Conservation (phyloP, 2,329 filamentous ascomycete species). For the Remersonia thermophila region DNA sequence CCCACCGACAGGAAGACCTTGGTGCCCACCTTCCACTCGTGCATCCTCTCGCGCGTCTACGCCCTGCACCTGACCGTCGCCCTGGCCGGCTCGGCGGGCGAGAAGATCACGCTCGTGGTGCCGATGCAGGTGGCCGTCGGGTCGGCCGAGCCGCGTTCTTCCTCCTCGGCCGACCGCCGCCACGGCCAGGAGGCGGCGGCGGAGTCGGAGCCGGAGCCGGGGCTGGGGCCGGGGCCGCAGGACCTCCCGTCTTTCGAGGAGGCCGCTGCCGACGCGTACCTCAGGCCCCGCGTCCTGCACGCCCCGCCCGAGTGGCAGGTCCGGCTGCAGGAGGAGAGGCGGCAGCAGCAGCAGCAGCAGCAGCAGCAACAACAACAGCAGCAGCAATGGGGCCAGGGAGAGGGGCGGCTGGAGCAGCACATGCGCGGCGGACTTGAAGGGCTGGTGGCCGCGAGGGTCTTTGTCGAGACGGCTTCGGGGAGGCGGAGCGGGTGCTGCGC, state of each 20-base stretch:
- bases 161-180: too few species aligned
- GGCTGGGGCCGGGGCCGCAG: constrained; percentile 1
- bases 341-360: too few species aligned
- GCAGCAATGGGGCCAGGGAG: too few species aligned
- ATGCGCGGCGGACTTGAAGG: too few species aligned
- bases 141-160: too few species aligned
- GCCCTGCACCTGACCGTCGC: constrained; percentile 34
- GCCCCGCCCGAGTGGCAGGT: constrained; percentile 13
- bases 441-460: background rate
- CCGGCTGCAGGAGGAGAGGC: background rate
- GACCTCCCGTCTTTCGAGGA: constrained; percentile 40
- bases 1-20: constrained; percentile 37
- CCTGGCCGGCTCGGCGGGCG: constrained; percentile 24
- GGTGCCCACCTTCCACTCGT: constrained; percentile 46
- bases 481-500: background rate
- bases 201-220: background rate
- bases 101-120: constrained; percentile 29
- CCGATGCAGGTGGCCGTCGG: constrained; percentile 41
- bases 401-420: too few species aligned
- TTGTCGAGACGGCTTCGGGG: background rate
- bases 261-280: constrained; percentile 30
- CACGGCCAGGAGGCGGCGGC: constrained; percentile 7
- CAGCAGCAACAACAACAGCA: too few species aligned
- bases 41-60: constrained; percentile 44
- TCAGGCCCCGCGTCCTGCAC: constrained; percentile 32